Evolutionary conservation across 805 yeast genomes (phyloP), one percentile per base, ranked within the genome.

Genomic region (Komagataella phaffii): DNA sequence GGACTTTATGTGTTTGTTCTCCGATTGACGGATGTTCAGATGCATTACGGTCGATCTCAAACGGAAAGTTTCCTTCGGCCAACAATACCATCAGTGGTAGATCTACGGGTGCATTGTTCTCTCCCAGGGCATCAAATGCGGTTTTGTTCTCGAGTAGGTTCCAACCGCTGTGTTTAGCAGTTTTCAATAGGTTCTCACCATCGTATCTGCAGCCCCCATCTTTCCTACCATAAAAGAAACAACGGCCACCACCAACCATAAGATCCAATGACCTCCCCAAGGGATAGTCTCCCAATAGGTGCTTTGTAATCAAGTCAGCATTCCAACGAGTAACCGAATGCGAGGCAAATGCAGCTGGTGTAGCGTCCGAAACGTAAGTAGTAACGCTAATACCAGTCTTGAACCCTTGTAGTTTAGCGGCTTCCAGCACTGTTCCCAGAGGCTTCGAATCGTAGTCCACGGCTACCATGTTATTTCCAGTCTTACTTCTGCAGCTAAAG

Each of bases 381-480:
- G 96, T 90, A 24, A 89, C 96, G 23, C 90, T 97, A 49, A 90
- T 70, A 0, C 97, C 98, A 0, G 97, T 90, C 58, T 72, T 65
- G 66, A 81, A 88, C 0, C 96, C 96, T 53, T 77, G 72, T 52
- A 83, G 69, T 61, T 90, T 89, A 60, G 91, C 81, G 1, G 95
- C 95, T 67, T 90, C 98, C 57, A 90, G 70, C 45, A 90, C 67
- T 2, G 96, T 88, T 6, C 96, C 96, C 62, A 95, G 85, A 5
- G 97, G 95, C n/a, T 61, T 57, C 49, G 75, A 71, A 36, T 72
- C 67, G 1, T 88, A 79, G 54, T 76, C 76, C 14, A 90, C 96
- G n/a, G 88, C 95, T 63, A 90, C 85, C 10, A 96, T 96, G 14
- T 95, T 93, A 64, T 90, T 90, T 67, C 87, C 88, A 4, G 89